Percentiles rank a stretch among this genome's conserved stretches.
Evolutionary conservation across 352 stramenopile species (phyloP).

Genomic region (Globisporangium camurandrum): DNA sequence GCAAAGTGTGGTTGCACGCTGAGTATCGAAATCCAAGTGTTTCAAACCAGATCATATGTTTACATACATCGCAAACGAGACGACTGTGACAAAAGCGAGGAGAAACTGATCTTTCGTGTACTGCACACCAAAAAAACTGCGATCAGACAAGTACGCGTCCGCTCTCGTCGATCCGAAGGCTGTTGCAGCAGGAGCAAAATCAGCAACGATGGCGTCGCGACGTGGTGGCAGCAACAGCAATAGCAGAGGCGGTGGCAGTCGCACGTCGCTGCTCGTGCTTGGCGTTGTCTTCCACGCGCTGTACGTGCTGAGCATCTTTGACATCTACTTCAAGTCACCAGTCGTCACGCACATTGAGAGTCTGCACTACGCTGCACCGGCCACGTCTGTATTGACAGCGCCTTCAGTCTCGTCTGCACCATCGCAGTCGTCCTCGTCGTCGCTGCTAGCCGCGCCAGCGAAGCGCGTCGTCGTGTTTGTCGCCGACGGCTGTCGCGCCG

Average conservation of each 20-base stretch:
- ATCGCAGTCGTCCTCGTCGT: conserved; percentile 16
- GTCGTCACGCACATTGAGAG: conserved; percentile 64
- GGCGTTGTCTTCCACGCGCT: conserved; percentile 73
- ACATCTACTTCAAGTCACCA: conserved; percentile 88
- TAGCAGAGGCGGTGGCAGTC: background rate
- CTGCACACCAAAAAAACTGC: no score
- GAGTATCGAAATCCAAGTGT: no score
- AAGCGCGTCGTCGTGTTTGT: conserved; percentile 78
- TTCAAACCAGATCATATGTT: no score
- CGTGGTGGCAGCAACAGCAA: no score
- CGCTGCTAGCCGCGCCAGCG: conserved; percentile 26
- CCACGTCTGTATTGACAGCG: no score
- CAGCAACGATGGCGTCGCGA: background rate
- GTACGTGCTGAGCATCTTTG: conserved; percentile 87
- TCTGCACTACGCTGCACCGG: conserved; percentile 20
- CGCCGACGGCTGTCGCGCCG: conserved; percentile 73
- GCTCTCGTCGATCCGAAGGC: background rate
- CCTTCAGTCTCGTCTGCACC: background rate
- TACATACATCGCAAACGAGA: no score
- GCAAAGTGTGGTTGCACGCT: no score
- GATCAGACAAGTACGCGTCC: background rate
- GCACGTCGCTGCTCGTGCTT: conserved; percentile 39
- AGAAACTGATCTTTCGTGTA: no score
- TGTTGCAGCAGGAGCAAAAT: no score
- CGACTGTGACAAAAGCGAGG: no score